Conservation (phyloP, 176 grass and related monocot genomes). For the Eleusine indica region DNA sequence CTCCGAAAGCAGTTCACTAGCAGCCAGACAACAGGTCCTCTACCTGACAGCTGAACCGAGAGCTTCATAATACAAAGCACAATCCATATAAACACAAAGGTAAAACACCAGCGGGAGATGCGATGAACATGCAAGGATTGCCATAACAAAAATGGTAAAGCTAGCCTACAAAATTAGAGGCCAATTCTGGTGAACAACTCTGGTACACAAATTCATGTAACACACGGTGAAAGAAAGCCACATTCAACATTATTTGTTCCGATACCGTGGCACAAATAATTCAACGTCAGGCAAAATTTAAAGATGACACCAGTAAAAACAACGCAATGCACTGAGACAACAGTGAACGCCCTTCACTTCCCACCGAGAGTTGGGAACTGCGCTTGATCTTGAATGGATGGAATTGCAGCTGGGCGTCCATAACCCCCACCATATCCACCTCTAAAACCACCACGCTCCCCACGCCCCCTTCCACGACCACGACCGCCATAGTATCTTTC, state of each 20-base stretch:
- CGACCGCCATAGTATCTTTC: constrained; percentile 64
- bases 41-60: background rate
- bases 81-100: background rate
- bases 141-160: constrained; percentile 28
- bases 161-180: constrained; percentile 51
- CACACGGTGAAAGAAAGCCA: constrained; percentile 38
- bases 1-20: background rate
- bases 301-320: constrained; percentile 33
- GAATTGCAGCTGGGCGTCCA: constrained; percentile 37
- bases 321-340: constrained; percentile 15
- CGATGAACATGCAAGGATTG: constrained; percentile 5
- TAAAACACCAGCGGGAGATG: background rate
- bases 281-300: constrained; percentile 51
- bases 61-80: too few species aligned
- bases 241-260: constrained; percentile 60
- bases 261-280: constrained; percentile 39
- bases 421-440: constrained; percentile 53
- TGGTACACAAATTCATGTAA: constrained; percentile 45
- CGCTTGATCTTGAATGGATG: constrained; percentile 66
- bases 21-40: background rate
- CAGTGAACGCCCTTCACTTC: constrained; percentile 48
- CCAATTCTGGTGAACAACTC: constrained; percentile 43
- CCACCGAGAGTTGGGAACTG: constrained; percentile 88
- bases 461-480: constrained; percentile 64
- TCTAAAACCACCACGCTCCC: constrained; percentile 53